phyloP scores from a whole-genome alignment of 306 rosid genomes.

The Trichosanthes cucumerina region DNA sequence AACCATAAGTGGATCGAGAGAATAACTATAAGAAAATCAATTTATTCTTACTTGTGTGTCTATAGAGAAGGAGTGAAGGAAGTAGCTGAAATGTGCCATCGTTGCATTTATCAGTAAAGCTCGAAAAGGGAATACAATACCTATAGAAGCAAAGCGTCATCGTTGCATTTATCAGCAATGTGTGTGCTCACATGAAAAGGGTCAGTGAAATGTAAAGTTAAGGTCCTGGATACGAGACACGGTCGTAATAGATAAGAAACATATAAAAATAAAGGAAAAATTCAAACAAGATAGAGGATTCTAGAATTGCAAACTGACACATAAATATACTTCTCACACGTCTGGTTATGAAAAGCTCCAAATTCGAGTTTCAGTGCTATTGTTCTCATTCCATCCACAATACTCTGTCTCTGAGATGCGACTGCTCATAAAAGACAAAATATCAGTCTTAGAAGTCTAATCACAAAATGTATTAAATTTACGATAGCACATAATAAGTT shows the following conservation, averaged over 20 bases:
- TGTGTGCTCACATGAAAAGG: constrained; percentile 82
- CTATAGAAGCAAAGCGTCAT: constrained; percentile 90
- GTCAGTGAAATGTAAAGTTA: constrained; percentile 91
- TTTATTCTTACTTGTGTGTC: too few relatives aligned
- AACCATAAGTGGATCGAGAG: too few relatives aligned
- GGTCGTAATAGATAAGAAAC: constrained; percentile 10
- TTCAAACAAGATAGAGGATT: neutral
- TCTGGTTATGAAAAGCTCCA: constrained; percentile 84
- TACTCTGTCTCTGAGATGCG: too few relatives aligned
- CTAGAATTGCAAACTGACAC: constrained; percentile 6
- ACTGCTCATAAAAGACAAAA: too few relatives aligned
- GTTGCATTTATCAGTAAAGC: too few relatives aligned
- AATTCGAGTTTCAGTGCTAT: constrained; percentile 89
- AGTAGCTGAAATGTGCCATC: too few relatives aligned
- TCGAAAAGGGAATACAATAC: constrained; percentile 34
- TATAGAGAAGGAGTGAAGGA: too few relatives aligned
- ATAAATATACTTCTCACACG: constrained; percentile 59
- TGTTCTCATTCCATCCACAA: constrained; percentile 98
- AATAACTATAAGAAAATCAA: too few relatives aligned
- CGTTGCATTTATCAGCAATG: constrained; percentile 81
- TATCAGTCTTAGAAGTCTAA: too few relatives aligned
- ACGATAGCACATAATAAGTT: too few relatives aligned
- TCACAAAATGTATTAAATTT: too few relatives aligned
- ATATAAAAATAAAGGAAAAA: neutral
- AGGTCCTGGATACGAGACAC: constrained; percentile 53